Base-by-base conservation (phyloP, 2,329 filamentous ascomycete genomes). In the Zymoseptoria passerinii region DNA sequence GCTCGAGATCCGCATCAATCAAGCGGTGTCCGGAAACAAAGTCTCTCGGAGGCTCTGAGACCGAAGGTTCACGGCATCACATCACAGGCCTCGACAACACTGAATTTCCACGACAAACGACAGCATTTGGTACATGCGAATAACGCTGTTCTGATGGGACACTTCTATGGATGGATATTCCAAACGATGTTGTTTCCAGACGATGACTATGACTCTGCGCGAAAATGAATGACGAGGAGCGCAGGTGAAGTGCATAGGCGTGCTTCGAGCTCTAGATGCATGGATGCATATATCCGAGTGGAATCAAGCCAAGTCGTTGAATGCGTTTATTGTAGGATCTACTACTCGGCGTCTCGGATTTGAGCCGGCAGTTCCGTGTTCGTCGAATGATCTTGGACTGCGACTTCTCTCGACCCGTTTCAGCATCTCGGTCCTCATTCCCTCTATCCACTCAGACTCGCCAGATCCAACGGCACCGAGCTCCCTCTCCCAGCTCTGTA, bases 401-500 rank as follows among this genome's bases (percentile, higher is more conserved):
- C 4, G 10, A n/a, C 13, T n/a, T 16, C 16, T 4, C 35, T 44
- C 35, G 13, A n/a, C 13, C n/a, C 5, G 16, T n/a, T 7, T 44
- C 35, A 6, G 13, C 4, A 16, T 16, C 13, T n/a, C 35, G n/a
- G 10, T 5, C 49, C 8, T 20, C 49, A 4, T 53, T 48, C 35
- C 10, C 4, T 23, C 16, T 23, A 18, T 61, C 58, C 79, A 52
- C 76, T 73, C 59, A 87, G 80, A 13, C 81, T 78, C 64, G 79
- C 83, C 70, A 99, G 74, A 77, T 97, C 90, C 67, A 97, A 77
- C 28, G 94, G 94, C 65, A 97, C 92, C 77, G 89, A 96, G 76
- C 91, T 96, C 29, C 91, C 92, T 70, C 92, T 83, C 8, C 94
- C 94, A 40, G 94, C 94, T 62, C 92, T 81, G 74, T 97, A 99